Base-by-base conservation (phyloP, 805 yeast genomes). In the Candida adriatica region DNA sequence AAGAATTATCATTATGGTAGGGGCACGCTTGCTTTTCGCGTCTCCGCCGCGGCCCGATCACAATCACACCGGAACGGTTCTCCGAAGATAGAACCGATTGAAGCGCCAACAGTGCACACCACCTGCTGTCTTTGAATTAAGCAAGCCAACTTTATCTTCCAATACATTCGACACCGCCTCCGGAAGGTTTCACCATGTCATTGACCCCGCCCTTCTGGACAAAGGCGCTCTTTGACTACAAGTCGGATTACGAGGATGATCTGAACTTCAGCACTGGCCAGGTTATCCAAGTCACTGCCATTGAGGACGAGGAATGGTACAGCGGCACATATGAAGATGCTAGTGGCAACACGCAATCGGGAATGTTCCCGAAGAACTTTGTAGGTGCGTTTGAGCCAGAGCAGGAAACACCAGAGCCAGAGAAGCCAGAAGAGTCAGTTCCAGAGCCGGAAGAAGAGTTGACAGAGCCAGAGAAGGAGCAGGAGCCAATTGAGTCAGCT, bases 281-380 rank as follows among this genome's bases (percentile, higher is more conserved):
- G 53, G 42, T 70, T 18, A 79, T 90, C 42, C 72, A 75, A 4
- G 96, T 90, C 17, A 75, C 79, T 5, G 75, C 73, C 23, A 66
- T 84, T 32, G 95, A 86, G 45, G 96, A 90, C 55, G 94, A 78
- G 6, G 95, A 88, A 41, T 92, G 97, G 97, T 81, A 73, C 51
- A 63, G 70, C 24, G 98, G 98, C 4, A 60, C 66, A 5, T 81
- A 70, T 46, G 49, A 47, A 4, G 70, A 61, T 38, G 22, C 36
- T 2, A 25, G 34, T 13, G 84, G 84, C 5, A 49, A 41, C 8
- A 26, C 44, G 16, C 57, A 60, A 27, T 57, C 70, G 14, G 98
- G 98, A 6, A 78, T 88, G 62, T 92, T 92, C 48, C 98, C 98
- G 4, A 74, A 71, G 52, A 76, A 75, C 49, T 90, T 85, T 61